These are phyloP conservation scores for Porphyra umbilicalis DNA, from an alignment of 31 red algal genomes.

Conservation along the genomic window DNA sequence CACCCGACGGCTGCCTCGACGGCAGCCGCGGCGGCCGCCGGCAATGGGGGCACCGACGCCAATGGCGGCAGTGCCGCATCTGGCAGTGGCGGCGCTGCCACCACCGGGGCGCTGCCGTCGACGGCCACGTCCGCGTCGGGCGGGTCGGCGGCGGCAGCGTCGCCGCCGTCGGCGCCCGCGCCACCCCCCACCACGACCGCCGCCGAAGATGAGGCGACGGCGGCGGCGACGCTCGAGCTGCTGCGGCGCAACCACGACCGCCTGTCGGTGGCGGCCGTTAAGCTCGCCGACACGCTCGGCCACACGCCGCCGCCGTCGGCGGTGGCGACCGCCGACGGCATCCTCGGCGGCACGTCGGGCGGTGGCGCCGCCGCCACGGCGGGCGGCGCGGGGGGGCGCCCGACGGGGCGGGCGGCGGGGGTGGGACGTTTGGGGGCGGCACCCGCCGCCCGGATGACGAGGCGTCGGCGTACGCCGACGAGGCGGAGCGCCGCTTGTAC, in stretches of 20 bases:
- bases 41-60: not conserved
- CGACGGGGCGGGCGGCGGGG: not conserved
- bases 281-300: not conserved
- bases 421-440: not conserved
- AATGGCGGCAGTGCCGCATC: too few species aligned
- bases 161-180: not conserved
- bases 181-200: not conserved
- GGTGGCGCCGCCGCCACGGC: not conserved
- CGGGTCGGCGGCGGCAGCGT: not conserved
- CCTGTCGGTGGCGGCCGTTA: not conserved
- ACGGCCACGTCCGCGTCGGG: not conserved
- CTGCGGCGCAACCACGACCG: not conserved
- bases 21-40: too few species aligned
- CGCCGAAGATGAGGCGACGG: not conserved
- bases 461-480: slow-evolving; percentile 38
- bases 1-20: too few species aligned
- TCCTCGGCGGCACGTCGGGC: not conserved
- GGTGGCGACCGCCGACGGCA: not conserved
- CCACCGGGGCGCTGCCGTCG: not conserved
- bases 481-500: slow-evolving; percentile 80
- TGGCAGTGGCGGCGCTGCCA: not conserved
- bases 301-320: not conserved
- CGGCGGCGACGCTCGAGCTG: not conserved
- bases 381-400: not conserved
- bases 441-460: not conserved